Percentiles rank a stretch among this genome's conserved stretches.
Conservation (phyloP, 257 asterid genomes). For the Fraxinus quadrangulata region DNA sequence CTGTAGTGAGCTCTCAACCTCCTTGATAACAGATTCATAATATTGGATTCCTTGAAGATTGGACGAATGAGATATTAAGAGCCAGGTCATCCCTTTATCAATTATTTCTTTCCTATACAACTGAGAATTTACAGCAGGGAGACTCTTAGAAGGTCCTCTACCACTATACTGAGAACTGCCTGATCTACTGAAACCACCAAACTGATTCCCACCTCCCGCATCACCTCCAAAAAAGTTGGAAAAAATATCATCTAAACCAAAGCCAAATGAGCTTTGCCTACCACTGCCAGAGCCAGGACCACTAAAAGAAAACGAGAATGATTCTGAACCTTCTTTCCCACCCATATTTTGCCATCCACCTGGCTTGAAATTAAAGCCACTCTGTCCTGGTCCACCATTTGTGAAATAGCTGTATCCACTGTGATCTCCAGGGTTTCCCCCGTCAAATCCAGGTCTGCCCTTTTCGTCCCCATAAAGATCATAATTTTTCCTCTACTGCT, state of each 20-base stretch:
- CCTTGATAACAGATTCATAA: constrained; percentile 58
- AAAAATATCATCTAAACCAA: constrained; percentile 68
- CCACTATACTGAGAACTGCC: constrained; percentile 51
- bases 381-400: constrained; percentile 72
- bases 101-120: constrained; percentile 64
- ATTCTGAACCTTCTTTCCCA: constrained; percentile 64
- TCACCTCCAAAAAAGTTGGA: constrained; percentile 72
- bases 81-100: constrained; percentile 79
- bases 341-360: constrained; percentile 85
- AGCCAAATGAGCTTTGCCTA: constrained; percentile 56
- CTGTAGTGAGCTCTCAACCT: constrained; percentile 55
- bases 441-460: constrained; percentile 70
- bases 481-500: constrained; percentile 85
- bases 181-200: constrained; percentile 68
- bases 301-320: constrained; percentile 91
- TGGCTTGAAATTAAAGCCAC: constrained; percentile 75
- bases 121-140: constrained; percentile 55
- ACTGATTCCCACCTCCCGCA: constrained; percentile 64
- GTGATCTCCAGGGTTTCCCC: constrained; percentile 56
- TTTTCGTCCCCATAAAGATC: constrained; percentile 91
- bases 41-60: constrained; percentile 51
- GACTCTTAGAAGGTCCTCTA: constrained; percentile 45
- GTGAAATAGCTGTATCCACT: constrained; percentile 66
- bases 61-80: constrained; percentile 56
- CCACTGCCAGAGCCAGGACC: constrained; percentile 67